A percentile compares a stretch with the other conserved stretches of the same genome.
Evolutionary conservation across 306 rosid species (phyloP).

Genomic region (Gillenia trifoliata): DNA sequence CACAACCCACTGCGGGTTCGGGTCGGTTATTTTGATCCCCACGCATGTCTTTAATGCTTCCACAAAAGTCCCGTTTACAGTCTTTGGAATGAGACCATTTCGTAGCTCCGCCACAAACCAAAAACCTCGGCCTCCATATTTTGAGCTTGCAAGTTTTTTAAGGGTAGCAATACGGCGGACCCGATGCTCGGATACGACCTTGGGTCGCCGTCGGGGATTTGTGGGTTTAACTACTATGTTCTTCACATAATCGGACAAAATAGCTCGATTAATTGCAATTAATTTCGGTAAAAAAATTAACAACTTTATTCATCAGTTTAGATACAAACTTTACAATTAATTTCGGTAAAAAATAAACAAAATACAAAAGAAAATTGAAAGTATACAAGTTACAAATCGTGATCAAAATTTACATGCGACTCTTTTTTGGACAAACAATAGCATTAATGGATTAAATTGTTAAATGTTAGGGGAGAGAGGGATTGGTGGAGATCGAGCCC

Average conservation of each 20-base stretch:
- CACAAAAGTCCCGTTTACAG: slow-evolving; percentile 2
- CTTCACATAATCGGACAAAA: slow-evolving; percentile 34
- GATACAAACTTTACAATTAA: too few species aligned
- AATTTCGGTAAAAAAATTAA: too few species aligned
- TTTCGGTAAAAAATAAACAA: too few species aligned
- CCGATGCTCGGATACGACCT: slow-evolving; percentile 63
- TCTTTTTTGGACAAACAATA: too few species aligned
- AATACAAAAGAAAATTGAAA: too few species aligned
- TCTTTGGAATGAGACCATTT: slow-evolving; percentile 29
- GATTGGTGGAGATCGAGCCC: too few species aligned
- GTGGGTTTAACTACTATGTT: slow-evolving; percentile 39
- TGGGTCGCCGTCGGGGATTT: slow-evolving; percentile 58
- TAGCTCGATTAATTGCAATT: slow-evolving; percentile 52
- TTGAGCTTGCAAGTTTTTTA: slow-evolving; percentile 25
- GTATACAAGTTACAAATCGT: too few species aligned
- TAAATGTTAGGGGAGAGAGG: too few species aligned
- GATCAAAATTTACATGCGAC: too few species aligned
- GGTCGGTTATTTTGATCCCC: slow-evolving; percentile 53
- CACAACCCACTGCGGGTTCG: slow-evolving; percentile 45
- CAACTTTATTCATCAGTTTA: too few species aligned
- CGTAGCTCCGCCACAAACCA: slow-evolving; percentile 70
- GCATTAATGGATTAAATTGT: too few species aligned
- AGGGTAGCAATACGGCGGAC: slow-evolving; percentile 57
- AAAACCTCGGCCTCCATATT: slow-evolving; percentile 43
- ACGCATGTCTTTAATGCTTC: slow-evolving; percentile 45